These are phyloP conservation scores for Pisolithus orientalis DNA, from an alignment of 768 basidiomycete genomes.

Conservation along the genomic window DNA sequence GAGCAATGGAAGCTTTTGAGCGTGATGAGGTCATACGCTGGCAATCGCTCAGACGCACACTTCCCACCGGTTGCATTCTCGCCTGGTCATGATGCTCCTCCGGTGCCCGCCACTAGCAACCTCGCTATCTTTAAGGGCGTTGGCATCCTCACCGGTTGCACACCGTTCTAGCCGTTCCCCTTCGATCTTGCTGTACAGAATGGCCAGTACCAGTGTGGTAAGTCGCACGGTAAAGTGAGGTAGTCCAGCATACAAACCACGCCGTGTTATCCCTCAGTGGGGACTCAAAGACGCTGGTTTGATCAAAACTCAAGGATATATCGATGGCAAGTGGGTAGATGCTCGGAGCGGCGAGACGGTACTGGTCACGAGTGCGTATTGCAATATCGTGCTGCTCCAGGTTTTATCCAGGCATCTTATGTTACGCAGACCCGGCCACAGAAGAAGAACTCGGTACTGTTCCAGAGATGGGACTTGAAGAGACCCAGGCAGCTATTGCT, in stretches of 20 bases:
- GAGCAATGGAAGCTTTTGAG: too few relatives aligned
- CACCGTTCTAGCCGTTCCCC: slow-evolving; percentile 1
- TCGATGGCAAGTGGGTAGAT: slow-evolving; percentile 84
- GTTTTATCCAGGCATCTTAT: neutral
- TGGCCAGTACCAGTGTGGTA: slow-evolving; percentile 48
- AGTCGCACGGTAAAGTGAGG: slow-evolving; percentile 27
- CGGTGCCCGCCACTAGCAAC: slow-evolving; percentile 7
- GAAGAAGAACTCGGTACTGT: slow-evolving; percentile 76
- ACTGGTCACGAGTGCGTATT: slow-evolving; percentile 63
- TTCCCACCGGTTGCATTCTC: neutral
- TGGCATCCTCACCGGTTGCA: slow-evolving; percentile 9
- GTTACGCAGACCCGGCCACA: slow-evolving; percentile 77
- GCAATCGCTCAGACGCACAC: too few relatives aligned
- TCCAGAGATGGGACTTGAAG: slow-evolving; percentile 83
- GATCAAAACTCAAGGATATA: slow-evolving; percentile 68
- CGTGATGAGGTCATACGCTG: neutral
- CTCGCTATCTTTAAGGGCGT: slow-evolving; percentile 12
- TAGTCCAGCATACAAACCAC: neutral
- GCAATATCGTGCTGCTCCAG: neutral
- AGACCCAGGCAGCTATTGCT: slow-evolving; percentile 79
- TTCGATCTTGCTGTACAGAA: slow-evolving; percentile 31
- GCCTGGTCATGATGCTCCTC: slow-evolving; percentile 9
- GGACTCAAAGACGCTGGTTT: slow-evolving; percentile 73
- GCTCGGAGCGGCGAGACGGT: slow-evolving; percentile 70
- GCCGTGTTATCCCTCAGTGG: slow-evolving; percentile 35